Percentiles rank a stretch among this genome's conserved stretches.
These are phyloP conservation scores for Petunia axillaris DNA, from an alignment of 257 asterid species.

Conservation along the genomic window DNA sequence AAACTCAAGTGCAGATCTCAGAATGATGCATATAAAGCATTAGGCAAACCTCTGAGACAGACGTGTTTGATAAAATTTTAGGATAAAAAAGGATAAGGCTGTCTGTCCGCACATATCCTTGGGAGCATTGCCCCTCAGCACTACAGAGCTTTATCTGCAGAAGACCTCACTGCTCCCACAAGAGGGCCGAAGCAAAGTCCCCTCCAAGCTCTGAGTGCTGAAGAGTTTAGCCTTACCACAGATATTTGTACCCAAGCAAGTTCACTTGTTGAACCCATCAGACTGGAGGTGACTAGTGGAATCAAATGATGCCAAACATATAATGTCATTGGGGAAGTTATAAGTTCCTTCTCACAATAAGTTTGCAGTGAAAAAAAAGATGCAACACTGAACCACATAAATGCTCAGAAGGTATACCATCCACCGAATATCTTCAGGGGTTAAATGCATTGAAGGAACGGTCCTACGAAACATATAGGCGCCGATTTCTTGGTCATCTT, in stretches of 20 bases:
- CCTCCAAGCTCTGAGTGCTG: constrained; percentile 5
- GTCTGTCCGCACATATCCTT: neutral
- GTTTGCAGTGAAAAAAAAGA: neutral
- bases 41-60: neutral
- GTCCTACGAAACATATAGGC: constrained; percentile 99
- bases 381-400: constrained; percentile 14
- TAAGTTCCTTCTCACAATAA: constrained; percentile 7
- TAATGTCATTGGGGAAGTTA: constrained; percentile 1
- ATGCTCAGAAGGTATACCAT: constrained; percentile 63
- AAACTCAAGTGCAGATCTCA: neutral
- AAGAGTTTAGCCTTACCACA: constrained; percentile 4
- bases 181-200: constrained; percentile 6
- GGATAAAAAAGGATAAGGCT: neutral
- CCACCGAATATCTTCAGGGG: constrained; percentile 88
- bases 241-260: constrained; percentile 16
- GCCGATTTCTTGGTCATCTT: constrained; percentile 94
- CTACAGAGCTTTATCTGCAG: constrained; percentile 20
- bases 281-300: constrained; percentile 2
- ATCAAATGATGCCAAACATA: constrained; percentile 12
- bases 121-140: neutral
- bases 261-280: neutral
- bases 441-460: constrained; percentile 84
- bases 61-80: neutral
- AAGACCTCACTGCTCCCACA: constrained; percentile 2
- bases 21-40: neutral